Evolutionary conservation across 176 grass and related monocot genomes (phyloP).

Genomic region (Alopecurus myosuroides): DNA sequence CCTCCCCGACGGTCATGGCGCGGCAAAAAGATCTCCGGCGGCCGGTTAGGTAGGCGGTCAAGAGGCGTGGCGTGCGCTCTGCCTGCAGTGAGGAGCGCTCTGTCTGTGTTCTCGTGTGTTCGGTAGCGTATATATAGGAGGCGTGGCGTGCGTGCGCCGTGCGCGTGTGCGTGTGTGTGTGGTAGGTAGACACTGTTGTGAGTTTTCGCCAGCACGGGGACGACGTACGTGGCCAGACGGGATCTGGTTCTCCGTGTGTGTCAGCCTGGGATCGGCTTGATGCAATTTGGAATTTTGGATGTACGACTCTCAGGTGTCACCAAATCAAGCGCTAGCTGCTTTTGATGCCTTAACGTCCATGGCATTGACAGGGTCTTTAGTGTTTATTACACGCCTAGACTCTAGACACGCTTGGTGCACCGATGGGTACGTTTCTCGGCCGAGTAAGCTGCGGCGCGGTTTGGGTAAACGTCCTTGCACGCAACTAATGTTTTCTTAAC

Average conservation of each 20-base stretch:
- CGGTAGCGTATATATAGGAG: neutral
- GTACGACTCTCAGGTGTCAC: neutral
- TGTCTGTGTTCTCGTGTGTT: neutral
- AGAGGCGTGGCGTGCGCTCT: too few species aligned
- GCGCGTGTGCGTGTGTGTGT: neutral
- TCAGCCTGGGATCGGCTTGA: neutral
- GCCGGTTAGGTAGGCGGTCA: neutral
- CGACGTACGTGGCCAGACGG: neutral
- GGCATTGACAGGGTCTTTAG: neutral
- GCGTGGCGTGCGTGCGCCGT: neutral
- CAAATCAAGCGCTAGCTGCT: neutral
- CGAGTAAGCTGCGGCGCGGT: neutral
- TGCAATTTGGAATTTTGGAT: neutral
- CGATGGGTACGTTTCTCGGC: neutral
- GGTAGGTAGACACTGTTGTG: neutral
- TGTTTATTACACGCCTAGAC: neutral
- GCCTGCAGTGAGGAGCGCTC: neutral
- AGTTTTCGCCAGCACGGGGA: neutral
- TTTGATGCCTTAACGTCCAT: neutral
- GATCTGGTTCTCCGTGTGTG: neutral
- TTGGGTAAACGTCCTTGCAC: neutral
- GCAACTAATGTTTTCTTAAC: neutral
- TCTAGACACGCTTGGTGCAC: neutral
- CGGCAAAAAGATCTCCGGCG: neutral
- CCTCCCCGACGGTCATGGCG: neutral